Evolutionary conservation across 192 early-diverging fungal species (phyloP).

Genomic region (Coemansia sp.): DNA sequence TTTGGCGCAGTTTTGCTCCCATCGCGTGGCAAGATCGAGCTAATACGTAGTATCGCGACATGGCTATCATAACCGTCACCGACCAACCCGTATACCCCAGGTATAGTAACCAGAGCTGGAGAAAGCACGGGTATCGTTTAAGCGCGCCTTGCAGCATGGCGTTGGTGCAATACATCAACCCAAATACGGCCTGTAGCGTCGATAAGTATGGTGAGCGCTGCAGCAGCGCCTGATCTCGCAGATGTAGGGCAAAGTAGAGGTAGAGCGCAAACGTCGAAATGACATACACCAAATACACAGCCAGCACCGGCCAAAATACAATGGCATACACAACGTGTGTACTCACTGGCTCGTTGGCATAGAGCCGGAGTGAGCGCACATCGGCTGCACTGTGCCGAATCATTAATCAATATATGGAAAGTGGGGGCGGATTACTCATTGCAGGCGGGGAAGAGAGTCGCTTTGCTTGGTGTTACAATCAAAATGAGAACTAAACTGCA

Average conservation of each 20-base stretch:
- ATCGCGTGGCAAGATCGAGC: conserved; percentile 9
- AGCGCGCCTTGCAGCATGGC: conserved; percentile 18
- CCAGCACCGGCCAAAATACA: conserved; percentile 24
- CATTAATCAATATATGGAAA: neutral
- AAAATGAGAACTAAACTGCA: neutral
- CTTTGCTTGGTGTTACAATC: neutral
- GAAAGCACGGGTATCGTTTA: conserved; percentile 23
- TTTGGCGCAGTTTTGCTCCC: conserved; percentile 4
- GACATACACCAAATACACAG: conserved; percentile 12
- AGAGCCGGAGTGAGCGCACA: neutral
- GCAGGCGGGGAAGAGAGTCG: neutral
- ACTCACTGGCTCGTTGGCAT: neutral
- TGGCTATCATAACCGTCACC: conserved; percentile 8
- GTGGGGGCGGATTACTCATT: neutral
- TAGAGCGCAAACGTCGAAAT: conserved; percentile 12
- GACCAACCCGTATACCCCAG: conserved; percentile 11
- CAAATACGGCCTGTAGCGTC: conserved; percentile 18
- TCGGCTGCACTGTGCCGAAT: neutral
- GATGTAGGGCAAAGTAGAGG: conserved; percentile 7
- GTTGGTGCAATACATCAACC: conserved; percentile 15
- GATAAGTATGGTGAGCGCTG: conserved; percentile 28
- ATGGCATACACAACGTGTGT: conserved; percentile 10
- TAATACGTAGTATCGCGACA: conserved; percentile 24
- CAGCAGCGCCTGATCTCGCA: conserved; percentile 17
- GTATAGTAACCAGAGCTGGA: conserved; percentile 32